Conservation (phyloP, 169 alveolate species). For the Theileria equi region DNA sequence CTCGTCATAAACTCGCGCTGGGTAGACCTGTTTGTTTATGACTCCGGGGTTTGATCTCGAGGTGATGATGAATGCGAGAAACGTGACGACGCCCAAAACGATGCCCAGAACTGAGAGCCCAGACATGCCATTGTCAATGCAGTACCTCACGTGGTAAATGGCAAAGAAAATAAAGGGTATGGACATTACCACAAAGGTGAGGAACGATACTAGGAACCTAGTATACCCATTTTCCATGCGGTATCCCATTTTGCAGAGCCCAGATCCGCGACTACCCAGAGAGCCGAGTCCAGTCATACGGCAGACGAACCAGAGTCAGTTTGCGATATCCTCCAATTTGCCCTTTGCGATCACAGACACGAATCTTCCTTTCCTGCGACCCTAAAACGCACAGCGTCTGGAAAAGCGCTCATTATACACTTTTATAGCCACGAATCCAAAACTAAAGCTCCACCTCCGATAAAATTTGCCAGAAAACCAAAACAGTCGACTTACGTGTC, state of each 20-base stretch:
- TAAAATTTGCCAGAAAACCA: no score
- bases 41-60: constrained; percentile 47
- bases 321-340: no score
- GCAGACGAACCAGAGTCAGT: no score
- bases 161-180: constrained; percentile 28
- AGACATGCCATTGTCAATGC: neutral
- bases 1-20: constrained; percentile 54
- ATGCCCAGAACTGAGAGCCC: constrained; percentile 1
- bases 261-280: neutral
- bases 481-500: no score
- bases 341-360: no score
- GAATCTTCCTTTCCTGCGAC: no score
- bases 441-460: no score
- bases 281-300: no score
- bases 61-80: constrained; percentile 21
- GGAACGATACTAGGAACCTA: constrained; percentile 10
- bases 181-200: constrained; percentile 19
- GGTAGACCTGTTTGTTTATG: constrained; percentile 25
- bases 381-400: no score
- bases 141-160: constrained; percentile 23
- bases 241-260: constrained; percentile 1
- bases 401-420: no score
- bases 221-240: neutral
- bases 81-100: constrained; percentile 9
- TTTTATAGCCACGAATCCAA: no score